phyloP scores from a whole-genome alignment of 306 rosid species.

The Glycine tomentella region DNA sequence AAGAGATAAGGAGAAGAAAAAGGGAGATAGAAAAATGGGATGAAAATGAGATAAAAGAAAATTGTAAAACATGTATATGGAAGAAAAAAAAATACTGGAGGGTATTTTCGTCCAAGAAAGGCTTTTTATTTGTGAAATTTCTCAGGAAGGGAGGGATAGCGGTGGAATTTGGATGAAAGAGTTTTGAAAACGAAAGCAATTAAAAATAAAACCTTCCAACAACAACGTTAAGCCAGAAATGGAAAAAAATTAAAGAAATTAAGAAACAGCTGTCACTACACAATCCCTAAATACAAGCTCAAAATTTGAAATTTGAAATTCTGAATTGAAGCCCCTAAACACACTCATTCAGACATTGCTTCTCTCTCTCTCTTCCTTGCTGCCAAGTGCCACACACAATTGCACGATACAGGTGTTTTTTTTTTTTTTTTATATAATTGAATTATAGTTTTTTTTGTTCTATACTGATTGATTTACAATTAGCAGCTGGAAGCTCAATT shows the following conservation, averaged over 20 bases:
- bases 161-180: constrained; percentile 71
- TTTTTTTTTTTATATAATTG: too few relatives aligned
- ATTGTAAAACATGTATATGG: too few relatives aligned
- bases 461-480: not conserved
- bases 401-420: constrained; percentile 36
- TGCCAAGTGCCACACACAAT: not conserved
- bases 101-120: constrained; percentile 5
- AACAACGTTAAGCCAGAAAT: not conserved
- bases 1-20: too few relatives aligned
- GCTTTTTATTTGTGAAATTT: too few relatives aligned
- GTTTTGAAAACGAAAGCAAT: constrained; percentile 49
- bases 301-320: constrained; percentile 22
- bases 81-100: not conserved
- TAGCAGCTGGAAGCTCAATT: not conserved
- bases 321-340: not conserved
- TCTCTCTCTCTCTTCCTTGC: not conserved
- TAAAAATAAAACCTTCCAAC: constrained; percentile 2
- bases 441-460: not conserved
- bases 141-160: constrained; percentile 60
- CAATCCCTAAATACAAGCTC: constrained; percentile 16
- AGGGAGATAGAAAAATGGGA: too few relatives aligned
- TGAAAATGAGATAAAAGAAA: too few relatives aligned
- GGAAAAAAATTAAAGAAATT: not conserved
- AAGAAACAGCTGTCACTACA: constrained; percentile 18
- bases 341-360: not conserved